Evolutionary conservation across 306 rosid genomes (phyloP).

Genomic region (Cucurbita maxima): DNA sequence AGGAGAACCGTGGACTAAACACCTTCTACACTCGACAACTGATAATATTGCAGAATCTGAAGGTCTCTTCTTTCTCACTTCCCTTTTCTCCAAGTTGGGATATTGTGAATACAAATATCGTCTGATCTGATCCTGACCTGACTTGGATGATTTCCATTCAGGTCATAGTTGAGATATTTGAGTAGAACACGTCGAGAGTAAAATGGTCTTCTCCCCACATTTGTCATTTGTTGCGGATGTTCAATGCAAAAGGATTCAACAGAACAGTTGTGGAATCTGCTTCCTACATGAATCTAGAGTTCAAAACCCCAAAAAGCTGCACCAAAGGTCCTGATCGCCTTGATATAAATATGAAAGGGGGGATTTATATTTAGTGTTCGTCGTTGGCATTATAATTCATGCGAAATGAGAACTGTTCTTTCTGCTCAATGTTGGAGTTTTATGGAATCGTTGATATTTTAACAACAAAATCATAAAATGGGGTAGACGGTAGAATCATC

Average conservation of each 20-base stretch:
- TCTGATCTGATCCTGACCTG: neutral
- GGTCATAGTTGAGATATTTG: conserved; percentile 70
- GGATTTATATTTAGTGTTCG: neutral
- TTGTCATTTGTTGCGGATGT: conserved; percentile 79
- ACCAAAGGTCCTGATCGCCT: neutral
- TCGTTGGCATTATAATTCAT: neutral
- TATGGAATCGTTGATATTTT: neutral
- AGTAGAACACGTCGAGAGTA: conserved; percentile 68
- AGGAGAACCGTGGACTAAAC: too few species aligned
- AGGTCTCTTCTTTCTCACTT: conserved; percentile 22
- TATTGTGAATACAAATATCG: neutral
- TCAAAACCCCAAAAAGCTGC: neutral
- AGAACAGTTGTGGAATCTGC: conserved; percentile 7
- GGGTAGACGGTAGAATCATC: neutral
- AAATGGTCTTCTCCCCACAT: conserved; percentile 94
- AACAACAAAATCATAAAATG: neutral
- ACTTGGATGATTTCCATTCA: conserved; percentile 11
- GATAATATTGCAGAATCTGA: too few species aligned
- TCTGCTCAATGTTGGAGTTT: neutral
- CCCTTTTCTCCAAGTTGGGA: neutral
- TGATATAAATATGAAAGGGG: neutral
- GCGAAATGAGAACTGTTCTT: neutral
- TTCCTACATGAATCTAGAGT: neutral
- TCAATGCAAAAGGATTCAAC: conserved; percentile 39
- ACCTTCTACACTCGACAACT: too few species aligned